phyloP scores from a whole-genome alignment of 192 early-diverging fungal genomes.

The Ambispora gerdemannii region DNA sequence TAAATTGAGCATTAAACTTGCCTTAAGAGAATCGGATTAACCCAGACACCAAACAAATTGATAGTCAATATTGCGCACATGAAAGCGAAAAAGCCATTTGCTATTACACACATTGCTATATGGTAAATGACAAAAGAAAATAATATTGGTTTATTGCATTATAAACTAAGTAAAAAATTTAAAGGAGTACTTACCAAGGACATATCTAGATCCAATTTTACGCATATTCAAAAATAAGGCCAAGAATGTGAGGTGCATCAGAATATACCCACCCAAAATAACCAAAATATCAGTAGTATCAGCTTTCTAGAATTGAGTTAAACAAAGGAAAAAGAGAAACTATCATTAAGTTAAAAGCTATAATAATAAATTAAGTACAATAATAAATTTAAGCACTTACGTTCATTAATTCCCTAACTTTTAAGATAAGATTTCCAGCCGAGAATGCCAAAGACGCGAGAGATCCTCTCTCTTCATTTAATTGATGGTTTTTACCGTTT shows the following conservation, averaged over 20 bases:
- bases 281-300: constrained; percentile 76
- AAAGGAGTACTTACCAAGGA: constrained; percentile 46
- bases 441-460: constrained; percentile 53
- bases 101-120: constrained; percentile 61
- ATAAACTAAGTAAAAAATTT: not conserved
- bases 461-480: constrained; percentile 45
- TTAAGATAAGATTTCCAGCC: constrained; percentile 52
- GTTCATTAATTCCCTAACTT: constrained; percentile 63
- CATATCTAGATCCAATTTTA: constrained; percentile 75
- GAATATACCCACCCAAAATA: constrained; percentile 71
- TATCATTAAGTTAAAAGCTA: not conserved
- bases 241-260: constrained; percentile 79
- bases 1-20: constrained; percentile 18
- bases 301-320: constrained; percentile 53
- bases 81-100: constrained; percentile 74
- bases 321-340: too few species aligned
- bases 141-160: not conserved
- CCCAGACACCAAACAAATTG: constrained; percentile 63
- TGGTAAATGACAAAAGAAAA: not conserved
- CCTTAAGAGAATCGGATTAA: constrained; percentile 68
- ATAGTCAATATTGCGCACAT: constrained; percentile 68
- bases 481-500: constrained; percentile 34
- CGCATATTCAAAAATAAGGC: constrained; percentile 83
- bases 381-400: constrained; percentile 26
- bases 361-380: not conserved